Conservation (phyloP, 129 eudicot genomes). For the Chrysanthemum lavandulifolium region DNA sequence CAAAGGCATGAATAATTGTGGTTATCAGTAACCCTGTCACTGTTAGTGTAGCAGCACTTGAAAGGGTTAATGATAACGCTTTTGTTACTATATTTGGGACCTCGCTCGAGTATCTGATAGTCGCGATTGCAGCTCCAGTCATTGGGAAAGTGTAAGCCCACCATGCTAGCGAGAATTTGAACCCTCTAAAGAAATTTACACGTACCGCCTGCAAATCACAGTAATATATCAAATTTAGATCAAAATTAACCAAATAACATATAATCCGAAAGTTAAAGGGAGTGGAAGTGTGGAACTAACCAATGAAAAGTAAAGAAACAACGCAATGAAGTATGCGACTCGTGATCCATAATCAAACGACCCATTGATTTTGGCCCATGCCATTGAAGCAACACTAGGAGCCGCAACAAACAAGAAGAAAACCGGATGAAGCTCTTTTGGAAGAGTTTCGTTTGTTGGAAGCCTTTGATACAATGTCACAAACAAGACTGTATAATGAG, state of each 20-base stretch:
- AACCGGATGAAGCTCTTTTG: slow-evolving; percentile 94
- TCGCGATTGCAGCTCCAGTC: slow-evolving; percentile 85
- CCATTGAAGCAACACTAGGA: slow-evolving; percentile 92
- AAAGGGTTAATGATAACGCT: slow-evolving; percentile 43
- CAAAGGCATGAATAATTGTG: slow-evolving; percentile 66
- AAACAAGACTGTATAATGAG: slow-evolving; percentile 77
- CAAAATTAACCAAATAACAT: neutral
- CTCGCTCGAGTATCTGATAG: slow-evolving; percentile 62
- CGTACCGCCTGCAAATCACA: slow-evolving; percentile 49
- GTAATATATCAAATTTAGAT: neutral
- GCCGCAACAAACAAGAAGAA: slow-evolving; percentile 91
- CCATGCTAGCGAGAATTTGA: slow-evolving; percentile 94
- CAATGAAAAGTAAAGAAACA: slow-evolving; percentile 86
- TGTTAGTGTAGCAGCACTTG: slow-evolving; percentile 48
- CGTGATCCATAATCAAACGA: slow-evolving; percentile 74
- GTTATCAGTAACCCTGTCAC: slow-evolving; percentile 61
- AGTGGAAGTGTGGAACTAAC: slow-evolving; percentile 22
- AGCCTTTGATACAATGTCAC: slow-evolving; percentile 92
- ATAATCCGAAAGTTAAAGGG: neutral
- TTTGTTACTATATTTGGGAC: slow-evolving; percentile 53
- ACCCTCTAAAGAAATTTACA: slow-evolving; percentile 83
- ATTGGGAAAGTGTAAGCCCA: slow-evolving; percentile 99
- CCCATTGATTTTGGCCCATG: slow-evolving; percentile 80
- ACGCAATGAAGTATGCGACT: slow-evolving; percentile 70
- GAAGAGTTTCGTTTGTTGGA: slow-evolving; percentile 90